Evolutionary conservation across 176 grass and related monocot species (phyloP).

Genomic region (Zoysia pacifica): DNA sequence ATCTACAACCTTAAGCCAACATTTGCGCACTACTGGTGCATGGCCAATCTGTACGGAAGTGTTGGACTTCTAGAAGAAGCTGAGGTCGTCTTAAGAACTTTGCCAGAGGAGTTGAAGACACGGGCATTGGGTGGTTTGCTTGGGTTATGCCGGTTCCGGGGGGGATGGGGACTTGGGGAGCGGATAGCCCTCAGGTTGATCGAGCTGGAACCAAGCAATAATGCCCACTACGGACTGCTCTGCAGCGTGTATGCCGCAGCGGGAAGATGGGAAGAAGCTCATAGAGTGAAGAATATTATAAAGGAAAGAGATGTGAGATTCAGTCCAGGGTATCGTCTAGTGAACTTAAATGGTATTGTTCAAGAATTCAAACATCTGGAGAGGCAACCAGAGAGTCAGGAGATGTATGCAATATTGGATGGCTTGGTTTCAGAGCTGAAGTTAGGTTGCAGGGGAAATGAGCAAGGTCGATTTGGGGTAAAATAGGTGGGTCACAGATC

Average conservation of each 20-base stretch:
- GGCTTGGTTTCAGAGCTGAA: constrained; percentile 35
- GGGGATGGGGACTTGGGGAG: constrained; percentile 61
- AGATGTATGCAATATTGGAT: constrained; percentile 63
- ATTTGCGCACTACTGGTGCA: constrained; percentile 79
- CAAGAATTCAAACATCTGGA: constrained; percentile 46
- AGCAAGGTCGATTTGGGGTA: neutral
- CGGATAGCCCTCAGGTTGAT: constrained; percentile 60
- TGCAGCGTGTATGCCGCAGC: constrained; percentile 68
- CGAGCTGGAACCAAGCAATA: constrained; percentile 62
- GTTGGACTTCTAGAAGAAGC: constrained; percentile 54
- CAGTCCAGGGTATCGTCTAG: constrained; percentile 57
- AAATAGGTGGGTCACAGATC: neutral
- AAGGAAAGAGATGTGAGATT: constrained; percentile 42
- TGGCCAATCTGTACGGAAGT: constrained; percentile 67
- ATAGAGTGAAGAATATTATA: constrained; percentile 59
- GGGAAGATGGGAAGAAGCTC: constrained; percentile 61
- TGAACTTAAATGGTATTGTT: constrained; percentile 60
- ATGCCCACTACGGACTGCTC: constrained; percentile 55
- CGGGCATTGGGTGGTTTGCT: constrained; percentile 59
- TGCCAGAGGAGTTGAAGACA: constrained; percentile 52
- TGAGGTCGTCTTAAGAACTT: constrained; percentile 27
- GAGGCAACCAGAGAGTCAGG: constrained; percentile 42
- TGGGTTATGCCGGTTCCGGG: constrained; percentile 56
- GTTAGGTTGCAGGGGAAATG: neutral
- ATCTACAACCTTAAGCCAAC: constrained; percentile 53